These are phyloP conservation scores for Sparassis latifolia DNA, from an alignment of 1,284 basidiomycete genomes.

Conservation along the genomic window DNA sequence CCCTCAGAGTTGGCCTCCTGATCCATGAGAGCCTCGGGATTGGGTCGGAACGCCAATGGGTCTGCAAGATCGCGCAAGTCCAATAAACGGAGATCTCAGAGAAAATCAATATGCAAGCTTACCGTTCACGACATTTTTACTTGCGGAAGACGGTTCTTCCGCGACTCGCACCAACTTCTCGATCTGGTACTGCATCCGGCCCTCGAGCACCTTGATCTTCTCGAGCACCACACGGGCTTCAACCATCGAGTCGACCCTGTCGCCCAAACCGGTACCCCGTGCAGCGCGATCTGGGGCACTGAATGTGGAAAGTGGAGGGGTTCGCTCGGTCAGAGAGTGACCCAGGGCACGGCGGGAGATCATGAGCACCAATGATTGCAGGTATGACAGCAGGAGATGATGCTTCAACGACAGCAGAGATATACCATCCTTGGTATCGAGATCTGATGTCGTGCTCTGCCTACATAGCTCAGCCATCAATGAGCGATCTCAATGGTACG, in stretches of 20 bases:
- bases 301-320: constrained; percentile 47
- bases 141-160: constrained; percentile 47
- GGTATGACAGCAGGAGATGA: constrained; percentile 79
- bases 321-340: constrained; percentile 47
- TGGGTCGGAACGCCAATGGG: constrained; percentile 87
- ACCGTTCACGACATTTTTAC: constrained; percentile 62
- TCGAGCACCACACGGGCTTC: constrained; percentile 74
- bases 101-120: constrained; percentile 13
- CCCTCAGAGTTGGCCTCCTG: constrained; percentile 30
- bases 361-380: constrained; percentile 81
- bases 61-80: constrained; percentile 41
- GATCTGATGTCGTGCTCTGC: constrained; percentile 31
- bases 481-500: neutral
- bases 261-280: constrained; percentile 54
- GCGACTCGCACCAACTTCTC: constrained; percentile 85
- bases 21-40: constrained; percentile 63
- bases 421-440: constrained; percentile 76
- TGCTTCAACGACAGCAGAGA: constrained; percentile 90
- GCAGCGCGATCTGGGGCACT: constrained; percentile 40
- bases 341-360: constrained; percentile 64
- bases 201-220: constrained; percentile 76
- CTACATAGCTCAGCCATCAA: constrained; percentile 15
- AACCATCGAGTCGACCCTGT: constrained; percentile 67
- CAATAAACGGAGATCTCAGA: neutral
- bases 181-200: constrained; percentile 89